Evolutionary conservation across 768 basidiomycete species (phyloP).

Genomic region (Rhizopogon vinicolor): DNA sequence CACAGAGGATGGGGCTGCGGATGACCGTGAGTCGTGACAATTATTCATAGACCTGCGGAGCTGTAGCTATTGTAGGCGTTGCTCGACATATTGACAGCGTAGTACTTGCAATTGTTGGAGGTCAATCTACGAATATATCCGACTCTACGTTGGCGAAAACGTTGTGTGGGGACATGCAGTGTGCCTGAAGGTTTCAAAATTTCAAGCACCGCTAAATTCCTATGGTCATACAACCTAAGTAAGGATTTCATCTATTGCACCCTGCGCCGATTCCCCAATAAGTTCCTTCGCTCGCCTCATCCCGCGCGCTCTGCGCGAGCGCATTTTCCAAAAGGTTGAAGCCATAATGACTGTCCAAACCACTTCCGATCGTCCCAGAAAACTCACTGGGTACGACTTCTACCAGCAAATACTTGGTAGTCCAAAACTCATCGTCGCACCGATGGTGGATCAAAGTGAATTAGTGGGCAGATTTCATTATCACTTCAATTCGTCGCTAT

Average conservation of each 20-base stretch:
- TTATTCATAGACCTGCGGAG: too few species aligned
- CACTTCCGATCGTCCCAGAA: neutral
- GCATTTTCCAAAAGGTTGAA: neutral
- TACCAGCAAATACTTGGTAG: conserved; percentile 75
- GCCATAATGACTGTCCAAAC: neutral
- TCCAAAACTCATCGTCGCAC: conserved; percentile 89
- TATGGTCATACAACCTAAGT: too few species aligned
- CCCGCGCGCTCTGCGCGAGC: conserved; percentile 1
- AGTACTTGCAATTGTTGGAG: too few species aligned
- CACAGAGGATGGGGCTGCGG: too few species aligned
- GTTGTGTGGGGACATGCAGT: too few species aligned
- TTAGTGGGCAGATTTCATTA: conserved; percentile 51
- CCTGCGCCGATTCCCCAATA: neutral
- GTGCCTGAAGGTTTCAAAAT: too few species aligned
- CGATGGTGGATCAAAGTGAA: conserved; percentile 99
- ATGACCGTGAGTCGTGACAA: too few species aligned
- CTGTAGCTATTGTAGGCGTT: too few species aligned
- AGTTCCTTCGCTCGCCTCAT: neutral
- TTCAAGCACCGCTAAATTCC: too few species aligned
- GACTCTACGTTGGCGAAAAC: too few species aligned
- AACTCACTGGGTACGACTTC: conserved; percentile 63
- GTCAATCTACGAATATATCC: too few species aligned
- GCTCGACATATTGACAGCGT: too few species aligned
- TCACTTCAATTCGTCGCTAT: neutral
- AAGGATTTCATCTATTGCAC: neutral